Evolutionary conservation across 75 land plant genomes (phyloP).

Genomic region (Sequoiadendron giganteum): DNA sequence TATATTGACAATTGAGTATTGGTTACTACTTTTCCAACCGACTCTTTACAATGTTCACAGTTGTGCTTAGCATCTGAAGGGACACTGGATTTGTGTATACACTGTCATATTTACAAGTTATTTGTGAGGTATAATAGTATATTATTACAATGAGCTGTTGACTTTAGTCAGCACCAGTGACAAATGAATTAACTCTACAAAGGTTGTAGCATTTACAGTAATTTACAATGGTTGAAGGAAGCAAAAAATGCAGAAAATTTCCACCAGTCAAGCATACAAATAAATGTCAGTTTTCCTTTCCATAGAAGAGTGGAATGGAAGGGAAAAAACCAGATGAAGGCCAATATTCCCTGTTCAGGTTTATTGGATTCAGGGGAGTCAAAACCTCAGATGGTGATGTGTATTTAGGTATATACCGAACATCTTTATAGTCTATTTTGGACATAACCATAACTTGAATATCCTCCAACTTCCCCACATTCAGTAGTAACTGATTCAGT

Average conservation of each 20-base stretch:
- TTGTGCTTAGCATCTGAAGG: background rate
- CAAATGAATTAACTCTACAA: background rate
- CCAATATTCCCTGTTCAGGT: background rate
- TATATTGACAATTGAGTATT: background rate
- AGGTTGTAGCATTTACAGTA: background rate
- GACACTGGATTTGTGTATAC: background rate
- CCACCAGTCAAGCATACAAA: background rate
- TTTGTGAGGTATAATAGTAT: background rate
- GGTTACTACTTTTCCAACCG: no score
- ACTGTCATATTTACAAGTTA: background rate
- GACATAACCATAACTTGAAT: background rate
- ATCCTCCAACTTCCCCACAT: slow-evolving; percentile 11
- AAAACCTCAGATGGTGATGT: background rate
- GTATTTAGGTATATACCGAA: background rate
- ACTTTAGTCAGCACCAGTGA: background rate
- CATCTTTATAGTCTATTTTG: background rate
- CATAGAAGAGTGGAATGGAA: background rate
- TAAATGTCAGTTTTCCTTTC: background rate
- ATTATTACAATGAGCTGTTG: background rate
- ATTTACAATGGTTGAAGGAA: background rate
- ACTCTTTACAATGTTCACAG: background rate
- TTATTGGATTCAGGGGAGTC: background rate
- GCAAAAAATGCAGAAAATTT: background rate
- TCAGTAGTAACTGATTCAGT: slow-evolving; percentile 20
- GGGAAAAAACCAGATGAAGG: background rate